phyloP scores from a whole-genome alignment of 495 filamentous ascomycete genomes.

The Aspergillus avenaceus region DNA sequence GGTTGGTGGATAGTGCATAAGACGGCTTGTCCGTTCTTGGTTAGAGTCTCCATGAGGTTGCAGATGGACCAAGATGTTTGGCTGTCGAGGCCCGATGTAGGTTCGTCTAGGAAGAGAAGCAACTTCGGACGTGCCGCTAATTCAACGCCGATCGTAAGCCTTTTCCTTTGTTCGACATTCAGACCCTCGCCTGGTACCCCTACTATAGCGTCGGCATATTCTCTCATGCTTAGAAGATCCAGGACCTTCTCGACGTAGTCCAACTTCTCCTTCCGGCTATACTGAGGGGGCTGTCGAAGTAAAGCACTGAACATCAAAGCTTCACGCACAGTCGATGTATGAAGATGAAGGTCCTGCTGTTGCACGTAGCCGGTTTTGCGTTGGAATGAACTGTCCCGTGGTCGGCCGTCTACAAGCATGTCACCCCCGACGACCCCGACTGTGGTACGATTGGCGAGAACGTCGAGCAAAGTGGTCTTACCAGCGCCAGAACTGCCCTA shows the following conservation, averaged over 20 bases:
- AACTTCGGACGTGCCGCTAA: slow-evolving; percentile 77
- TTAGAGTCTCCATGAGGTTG: slow-evolving; percentile 68
- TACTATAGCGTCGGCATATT: slow-evolving; percentile 23
- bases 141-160: slow-evolving; percentile 78
- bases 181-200: slow-evolving; percentile 44
- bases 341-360: slow-evolving; percentile 85
- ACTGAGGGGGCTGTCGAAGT: slow-evolving; percentile 71
- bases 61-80: slow-evolving; percentile 80
- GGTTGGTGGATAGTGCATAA: slow-evolving; percentile 89
- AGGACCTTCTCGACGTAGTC: slow-evolving; percentile 89
- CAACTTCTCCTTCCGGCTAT: slow-evolving; percentile 67
- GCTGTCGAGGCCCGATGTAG: slow-evolving; percentile 72
- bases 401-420: slow-evolving; percentile 47
- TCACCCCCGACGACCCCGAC: slow-evolving; percentile 47
- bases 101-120: slow-evolving; percentile 78
- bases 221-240: slow-evolving; percentile 76
- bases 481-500: slow-evolving; percentile 50
- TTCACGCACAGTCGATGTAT: slow-evolving; percentile 76
- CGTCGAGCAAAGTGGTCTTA: slow-evolving; percentile 57
- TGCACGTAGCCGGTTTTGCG: slow-evolving; percentile 90
- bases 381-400: slow-evolving; percentile 70
- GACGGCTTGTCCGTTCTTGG: slow-evolving; percentile 76
- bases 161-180: slow-evolving; percentile 81
- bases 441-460: slow-evolving; percentile 44
- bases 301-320: slow-evolving; percentile 78